Conservation (phyloP, 1,284 basidiomycete species). For the Melanopsichium pennsylvanicum region DNA sequence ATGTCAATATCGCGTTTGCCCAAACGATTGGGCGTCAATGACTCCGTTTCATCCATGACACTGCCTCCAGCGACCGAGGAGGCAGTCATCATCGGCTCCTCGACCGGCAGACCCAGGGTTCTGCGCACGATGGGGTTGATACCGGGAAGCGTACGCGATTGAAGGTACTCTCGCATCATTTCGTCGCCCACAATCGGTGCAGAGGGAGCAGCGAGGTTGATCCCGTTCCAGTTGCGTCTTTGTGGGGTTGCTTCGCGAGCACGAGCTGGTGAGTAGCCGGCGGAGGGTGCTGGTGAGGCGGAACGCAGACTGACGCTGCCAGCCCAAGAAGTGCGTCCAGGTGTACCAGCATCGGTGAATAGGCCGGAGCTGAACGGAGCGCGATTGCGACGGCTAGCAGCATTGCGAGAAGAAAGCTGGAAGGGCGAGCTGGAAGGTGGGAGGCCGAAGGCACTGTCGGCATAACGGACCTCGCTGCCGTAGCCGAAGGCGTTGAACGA, state of each 20-base stretch:
- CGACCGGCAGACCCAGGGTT: constrained; percentile 11
- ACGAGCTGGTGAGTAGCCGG: constrained; percentile 22
- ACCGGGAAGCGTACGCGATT: constrained; percentile 37
- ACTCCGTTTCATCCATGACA: constrained; percentile 33
- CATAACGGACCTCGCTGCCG: constrained; percentile 45
- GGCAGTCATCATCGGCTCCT: constrained; percentile 20
- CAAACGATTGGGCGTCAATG: constrained; percentile 28
- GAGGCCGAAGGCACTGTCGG: constrained; percentile 37
- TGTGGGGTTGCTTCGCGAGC: constrained; percentile 26
- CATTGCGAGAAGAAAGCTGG: constrained; percentile 42
- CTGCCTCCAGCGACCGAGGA: constrained; percentile 24
- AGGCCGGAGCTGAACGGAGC: constrained; percentile 17
- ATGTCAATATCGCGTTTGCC: constrained; percentile 47
- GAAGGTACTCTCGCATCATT: constrained; percentile 49
- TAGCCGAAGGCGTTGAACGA: constrained; percentile 50
- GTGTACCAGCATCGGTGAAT: constrained; percentile 18
- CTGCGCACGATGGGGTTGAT: constrained; percentile 24
- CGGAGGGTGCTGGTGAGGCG: constrained; percentile 29
- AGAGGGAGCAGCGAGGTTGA: constrained; percentile 50
- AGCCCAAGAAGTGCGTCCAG: constrained; percentile 20
- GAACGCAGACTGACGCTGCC: constrained; percentile 27
- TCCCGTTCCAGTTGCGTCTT: constrained; percentile 52
- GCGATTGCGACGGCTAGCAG: constrained; percentile 10
- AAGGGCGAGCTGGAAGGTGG: constrained; percentile 46
- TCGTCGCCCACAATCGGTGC: constrained; percentile 46